A percentile compares a stretch with the other conserved stretches of the same genome.
Conservation (phyloP, 1,284 basidiomycete species). For the Phellopilus nigrolimitatus region DNA sequence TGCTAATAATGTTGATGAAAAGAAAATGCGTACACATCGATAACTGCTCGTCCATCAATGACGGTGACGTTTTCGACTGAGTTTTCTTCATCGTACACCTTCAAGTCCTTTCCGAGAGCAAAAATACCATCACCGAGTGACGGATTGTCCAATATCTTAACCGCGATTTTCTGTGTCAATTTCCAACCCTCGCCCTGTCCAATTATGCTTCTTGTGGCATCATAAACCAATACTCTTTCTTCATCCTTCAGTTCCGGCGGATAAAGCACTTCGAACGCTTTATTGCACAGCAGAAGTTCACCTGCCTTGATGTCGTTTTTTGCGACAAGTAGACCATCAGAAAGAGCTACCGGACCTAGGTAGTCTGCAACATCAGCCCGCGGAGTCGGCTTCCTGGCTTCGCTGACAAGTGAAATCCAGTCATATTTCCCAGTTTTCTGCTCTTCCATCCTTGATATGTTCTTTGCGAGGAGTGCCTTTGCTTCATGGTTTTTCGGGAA, state of each 20-base stretch:
- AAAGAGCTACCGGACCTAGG: slow-evolving; percentile 6
- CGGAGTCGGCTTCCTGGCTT: slow-evolving; percentile 12
- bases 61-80: too few relatives aligned
- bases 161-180: slow-evolving; percentile 12
- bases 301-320: slow-evolving; percentile 10
- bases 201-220: slow-evolving; percentile 6
- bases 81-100: slow-evolving; percentile 8
- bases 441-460: slow-evolving; percentile 10
- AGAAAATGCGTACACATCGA: slow-evolving; percentile 14
- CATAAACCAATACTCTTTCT: slow-evolving; percentile 10
- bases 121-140: neutral
- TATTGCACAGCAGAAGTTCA: slow-evolving; percentile 16
- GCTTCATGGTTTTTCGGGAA: slow-evolving; percentile 17
- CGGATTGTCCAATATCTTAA: neutral
- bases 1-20: neutral
- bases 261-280: slow-evolving; percentile 17
- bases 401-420: slow-evolving; percentile 11
- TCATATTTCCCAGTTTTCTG: slow-evolving; percentile 17
- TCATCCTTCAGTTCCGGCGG: slow-evolving; percentile 10
- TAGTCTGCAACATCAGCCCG: slow-evolving; percentile 16
- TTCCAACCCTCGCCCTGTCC: slow-evolving; percentile 15
- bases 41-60: slow-evolving; percentile 5
- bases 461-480: neutral
- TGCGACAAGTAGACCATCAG: slow-evolving; percentile 2
- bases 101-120: slow-evolving; percentile 2